Evolutionary conservation across 2,329 filamentous ascomycete species (phyloP).

Genomic region (Epichloe brachyelytri): DNA sequence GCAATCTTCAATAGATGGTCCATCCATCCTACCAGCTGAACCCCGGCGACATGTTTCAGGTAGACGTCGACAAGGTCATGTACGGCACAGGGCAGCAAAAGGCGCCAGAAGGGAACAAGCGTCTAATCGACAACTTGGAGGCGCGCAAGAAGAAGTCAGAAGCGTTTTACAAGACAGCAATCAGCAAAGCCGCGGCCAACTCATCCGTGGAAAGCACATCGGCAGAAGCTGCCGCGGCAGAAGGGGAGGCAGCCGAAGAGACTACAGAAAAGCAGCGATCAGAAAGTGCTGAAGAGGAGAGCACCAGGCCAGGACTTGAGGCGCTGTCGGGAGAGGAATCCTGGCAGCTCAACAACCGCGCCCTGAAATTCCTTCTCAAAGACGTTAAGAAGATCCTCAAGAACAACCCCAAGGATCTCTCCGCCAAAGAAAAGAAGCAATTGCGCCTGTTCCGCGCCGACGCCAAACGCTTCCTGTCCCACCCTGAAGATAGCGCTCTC

Average conservation of each 20-base stretch:
- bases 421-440: slow-evolving; percentile 61
- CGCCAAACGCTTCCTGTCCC: slow-evolving; percentile 46
- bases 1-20: slow-evolving; percentile 52
- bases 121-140: slow-evolving; percentile 15
- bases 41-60: slow-evolving; percentile 96
- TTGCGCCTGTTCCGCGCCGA: slow-evolving; percentile 59
- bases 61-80: slow-evolving; percentile 78
- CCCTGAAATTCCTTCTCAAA: slow-evolving; percentile 17
- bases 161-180: slow-evolving; percentile 10
- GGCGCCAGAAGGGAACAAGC: slow-evolving; percentile 18
- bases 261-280: neutral
- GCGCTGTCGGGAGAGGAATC: slow-evolving; percentile 13
- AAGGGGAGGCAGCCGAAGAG: slow-evolving; percentile 3
- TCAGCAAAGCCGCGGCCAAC: slow-evolving; percentile 6
- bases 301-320: slow-evolving; percentile 1
- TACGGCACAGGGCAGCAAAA: slow-evolving; percentile 73
- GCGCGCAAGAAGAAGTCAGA: slow-evolving; percentile 16
- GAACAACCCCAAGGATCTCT: slow-evolving; percentile 37
- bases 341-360: slow-evolving; percentile 14
- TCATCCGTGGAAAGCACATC: slow-evolving; percentile 2
- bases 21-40: slow-evolving; percentile 90
- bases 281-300: neutral
- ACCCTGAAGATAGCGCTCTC: slow-evolving; percentile 19
- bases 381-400: slow-evolving; percentile 21
- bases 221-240: slow-evolving; percentile 10